Evolutionary conservation across 345 rosid genomes (phyloP), one percentile per base, ranked within the genome.

Genomic region (Anacardium occidentale): DNA sequence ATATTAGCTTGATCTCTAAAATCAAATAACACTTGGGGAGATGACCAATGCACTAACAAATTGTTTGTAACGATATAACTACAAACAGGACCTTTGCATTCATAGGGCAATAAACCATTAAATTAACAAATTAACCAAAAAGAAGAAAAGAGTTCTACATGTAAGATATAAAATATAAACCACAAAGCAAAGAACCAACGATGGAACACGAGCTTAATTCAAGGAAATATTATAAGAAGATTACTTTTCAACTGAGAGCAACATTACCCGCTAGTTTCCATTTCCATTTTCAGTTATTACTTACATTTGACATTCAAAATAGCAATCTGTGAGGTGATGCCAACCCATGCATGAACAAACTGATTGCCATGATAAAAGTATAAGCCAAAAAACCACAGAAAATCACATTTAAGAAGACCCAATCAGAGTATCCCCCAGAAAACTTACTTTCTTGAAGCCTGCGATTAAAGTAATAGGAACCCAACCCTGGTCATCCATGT

Each of bases 401-500:
- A 69, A 74, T 59, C 26, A 82, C 47, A 42, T 66, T 44, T 64
- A 44, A 65, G 29, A 60, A 73, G 50, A 58, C 40, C 29, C 37
- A 78, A 24, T 22, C 66, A 21, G 70, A 75, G 58, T 18, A 64
- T 34, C 24, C 54, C 54, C 17, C 24, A 29, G 14, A 74, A 54
- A 71, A 76, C 96, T 81, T 74, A 94, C 98, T 86, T 81, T 89
- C 10, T 85, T 90, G 85, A 94, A 94, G 76, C 88, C 82, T 64
- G 98, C 97, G 68, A 94, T 81, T 66, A 88, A 76, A 69, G 71
- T 73, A 65, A 94, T 74, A 17, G 89, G 83, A 77, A 83, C 93
- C 94, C 91, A 94, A 64, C 98, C 98, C 70, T 90, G 89, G 9
- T 84, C 91, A 88, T 94, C 95, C 98, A 94, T 94, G 74, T 78